Evolutionary conservation across 768 basidiomycete species (phyloP), one percentile per base, ranked within the genome.

Genomic region (Russula sp.): DNA sequence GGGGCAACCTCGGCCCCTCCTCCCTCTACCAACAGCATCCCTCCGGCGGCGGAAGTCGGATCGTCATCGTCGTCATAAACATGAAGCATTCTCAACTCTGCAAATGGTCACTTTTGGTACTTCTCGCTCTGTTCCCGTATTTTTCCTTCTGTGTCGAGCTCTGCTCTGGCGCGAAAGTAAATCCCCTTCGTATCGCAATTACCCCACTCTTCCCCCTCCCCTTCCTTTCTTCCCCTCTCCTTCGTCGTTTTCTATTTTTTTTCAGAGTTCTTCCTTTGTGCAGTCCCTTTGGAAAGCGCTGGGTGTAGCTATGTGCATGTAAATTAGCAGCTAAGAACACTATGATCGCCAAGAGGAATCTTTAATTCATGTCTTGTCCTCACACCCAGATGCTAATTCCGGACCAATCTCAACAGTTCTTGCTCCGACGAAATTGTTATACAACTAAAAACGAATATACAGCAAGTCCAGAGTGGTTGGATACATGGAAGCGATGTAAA

Each of bases 291-390:
- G 22, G 18, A 42, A 20, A 16, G 52, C n/a, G 28, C 36, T 20
- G 58, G 28, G 38, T 64, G 57, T 64, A 60, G 42, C 58, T 59
- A 60, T 24, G 58, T 18, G 32, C 48, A 20, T 64, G 63, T 64
- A 64, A 60, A 64, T 42, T 64, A 64, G 46, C 58, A 60, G 53
- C 32, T 49, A 64, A 49, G 58, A 34, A 59, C 38, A 60, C 51
- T 55, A 64, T 48, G 52, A 53, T 48, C 22, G 53, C 42, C 42
- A 57, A 57, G 40, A 48, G 57, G 57, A 44, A 58, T 58, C 57
- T 34, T 58, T 58, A 64, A 60, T 56, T 34, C n/a, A 50, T 40
- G 16, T 52, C 30, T 49, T 22, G 22, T 42, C 11, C 28, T n/a
- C 38, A 9, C 32, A n/a, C 10, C 28, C 28, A 30, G 3, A 5